A percentile compares a stretch with the other conserved stretches of the same genome.
phyloP scores from a whole-genome alignment of 768 basidiomycete species.

The Mycena chlorophos region DNA sequence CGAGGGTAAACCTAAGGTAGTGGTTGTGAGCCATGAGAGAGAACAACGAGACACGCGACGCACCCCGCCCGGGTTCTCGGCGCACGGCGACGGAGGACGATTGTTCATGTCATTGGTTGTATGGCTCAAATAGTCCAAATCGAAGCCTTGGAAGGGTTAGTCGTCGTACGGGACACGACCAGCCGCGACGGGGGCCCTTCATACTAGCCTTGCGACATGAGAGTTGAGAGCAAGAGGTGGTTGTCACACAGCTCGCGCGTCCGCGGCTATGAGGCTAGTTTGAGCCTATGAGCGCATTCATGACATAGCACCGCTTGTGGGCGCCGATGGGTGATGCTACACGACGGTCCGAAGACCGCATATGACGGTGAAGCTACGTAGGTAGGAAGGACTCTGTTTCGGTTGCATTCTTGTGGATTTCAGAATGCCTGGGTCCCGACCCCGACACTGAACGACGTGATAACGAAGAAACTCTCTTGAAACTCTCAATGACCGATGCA shows the following conservation, averaged over 20 bases:
- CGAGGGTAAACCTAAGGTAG: constrained; percentile 46
- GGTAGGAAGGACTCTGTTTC: too few relatives aligned
- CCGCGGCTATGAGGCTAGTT: too few relatives aligned
- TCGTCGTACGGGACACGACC: neutral
- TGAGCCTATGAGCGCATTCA: too few relatives aligned
- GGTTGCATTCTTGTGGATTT: too few relatives aligned
- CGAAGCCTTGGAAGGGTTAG: constrained; percentile 12
- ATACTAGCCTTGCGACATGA: neutral
- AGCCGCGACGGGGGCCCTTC: neutral
- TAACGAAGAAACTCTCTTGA: too few relatives aligned
- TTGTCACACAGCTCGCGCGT: neutral
- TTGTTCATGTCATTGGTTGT: constrained; percentile 5
- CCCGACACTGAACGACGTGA: too few relatives aligned
- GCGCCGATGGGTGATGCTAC: too few relatives aligned
- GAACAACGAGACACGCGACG: neutral
- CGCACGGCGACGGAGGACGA: constrained; percentile 43
- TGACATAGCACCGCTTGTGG: too few relatives aligned
- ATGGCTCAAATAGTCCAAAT: constrained; percentile 7
- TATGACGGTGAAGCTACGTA: too few relatives aligned
- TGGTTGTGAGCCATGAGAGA: neutral
- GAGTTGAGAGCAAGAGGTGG: neutral
- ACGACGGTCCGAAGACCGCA: too few relatives aligned
- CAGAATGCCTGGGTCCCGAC: too few relatives aligned
- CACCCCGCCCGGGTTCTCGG: constrained; percentile 50
- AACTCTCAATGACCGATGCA: too few relatives aligned